These are phyloP conservation scores for Colletotrichum destructivum DNA, from an alignment of 2,329 filamentous ascomycete species.

Conservation along the genomic window DNA sequence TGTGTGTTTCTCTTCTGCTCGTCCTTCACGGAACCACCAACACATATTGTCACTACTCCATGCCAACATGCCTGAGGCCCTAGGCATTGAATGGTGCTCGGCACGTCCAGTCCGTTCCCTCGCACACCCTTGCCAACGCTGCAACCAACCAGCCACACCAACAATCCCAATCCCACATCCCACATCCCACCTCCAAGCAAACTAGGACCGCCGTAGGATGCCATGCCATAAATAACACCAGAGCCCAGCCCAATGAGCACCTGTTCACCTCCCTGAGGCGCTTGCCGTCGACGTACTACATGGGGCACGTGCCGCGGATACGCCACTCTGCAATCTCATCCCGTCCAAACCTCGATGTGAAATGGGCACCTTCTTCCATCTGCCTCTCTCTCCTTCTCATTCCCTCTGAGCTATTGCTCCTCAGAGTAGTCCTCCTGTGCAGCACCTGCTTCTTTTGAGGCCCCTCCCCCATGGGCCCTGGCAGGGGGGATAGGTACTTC, in stretches of 20 bases:
- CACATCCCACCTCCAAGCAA: slow-evolving; percentile 7
- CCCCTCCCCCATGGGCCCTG: not conserved
- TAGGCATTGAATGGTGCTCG: slow-evolving; percentile 18
- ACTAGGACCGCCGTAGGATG: slow-evolving; percentile 1
- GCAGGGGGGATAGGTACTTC: slow-evolving; percentile 6
- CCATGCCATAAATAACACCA: slow-evolving; percentile 21
- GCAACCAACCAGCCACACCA: slow-evolving; percentile 6
- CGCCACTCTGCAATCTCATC: not conserved
- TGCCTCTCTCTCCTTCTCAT: not conserved
- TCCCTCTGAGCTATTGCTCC: not conserved
- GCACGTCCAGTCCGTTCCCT: slow-evolving; percentile 37
- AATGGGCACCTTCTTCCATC: slow-evolving; percentile 10
- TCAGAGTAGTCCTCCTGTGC: not conserved
- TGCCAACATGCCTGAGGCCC: slow-evolving; percentile 1
- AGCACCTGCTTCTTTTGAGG: not conserved
- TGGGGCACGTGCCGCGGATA: slow-evolving; percentile 31
- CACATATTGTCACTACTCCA: not conserved
- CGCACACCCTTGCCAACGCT: slow-evolving; percentile 1
- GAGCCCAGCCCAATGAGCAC: slow-evolving; percentile 1
- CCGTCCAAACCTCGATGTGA: slow-evolving; percentile 18
- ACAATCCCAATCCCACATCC: slow-evolving; percentile 14
- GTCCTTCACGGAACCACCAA: not conserved
- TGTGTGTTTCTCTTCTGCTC: not conserved
- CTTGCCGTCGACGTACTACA: not conserved
- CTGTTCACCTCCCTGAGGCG: not conserved